Evolutionary conservation across 2,329 filamentous ascomycete genomes (phyloP).

Genomic region (Clonostachys sp.): DNA sequence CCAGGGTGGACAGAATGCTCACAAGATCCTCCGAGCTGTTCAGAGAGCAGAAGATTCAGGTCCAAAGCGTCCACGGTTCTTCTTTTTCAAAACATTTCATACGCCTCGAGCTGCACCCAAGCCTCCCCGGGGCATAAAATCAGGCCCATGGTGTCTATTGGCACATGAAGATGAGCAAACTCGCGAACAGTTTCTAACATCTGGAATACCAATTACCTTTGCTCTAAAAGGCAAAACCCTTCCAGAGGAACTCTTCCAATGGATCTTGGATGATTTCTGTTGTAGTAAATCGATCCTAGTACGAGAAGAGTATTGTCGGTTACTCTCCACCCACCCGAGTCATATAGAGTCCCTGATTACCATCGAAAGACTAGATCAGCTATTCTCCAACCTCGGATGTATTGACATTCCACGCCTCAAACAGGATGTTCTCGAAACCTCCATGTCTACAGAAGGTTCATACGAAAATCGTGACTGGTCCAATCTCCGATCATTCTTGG

Average conservation of each 20-base stretch:
- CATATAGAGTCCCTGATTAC: conserved; percentile 40
- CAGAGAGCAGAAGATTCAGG: conserved; percentile 36
- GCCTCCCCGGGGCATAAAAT: conserved; percentile 21
- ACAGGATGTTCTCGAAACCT: conserved; percentile 10
- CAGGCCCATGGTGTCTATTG: conserved; percentile 42
- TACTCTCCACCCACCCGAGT: conserved; percentile 40
- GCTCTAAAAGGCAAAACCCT: conserved; percentile 26
- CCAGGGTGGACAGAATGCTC: conserved; percentile 35
- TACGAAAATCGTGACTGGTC: conserved; percentile 39
- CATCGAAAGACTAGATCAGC: conserved; percentile 34
- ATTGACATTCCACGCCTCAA: conserved; percentile 33
- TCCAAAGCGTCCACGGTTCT: conserved; percentile 27
- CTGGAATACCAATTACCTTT: conserved; percentile 56
- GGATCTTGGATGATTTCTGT: conserved; percentile 59
- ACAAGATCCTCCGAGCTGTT: conserved; percentile 41
- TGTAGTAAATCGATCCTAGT: conserved; percentile 50
- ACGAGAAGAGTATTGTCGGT: conserved; percentile 54
- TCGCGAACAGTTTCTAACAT: conserved; percentile 55
- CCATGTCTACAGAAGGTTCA: conserved; percentile 14
- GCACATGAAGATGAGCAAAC: conserved; percentile 32
- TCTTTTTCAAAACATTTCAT: conserved; percentile 42
- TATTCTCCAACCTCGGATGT: conserved; percentile 59
- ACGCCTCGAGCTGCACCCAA: conserved; percentile 12
- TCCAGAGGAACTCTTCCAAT: conserved; percentile 61
- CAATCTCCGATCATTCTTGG: conserved; percentile 34